A percentile compares a stretch with the other conserved stretches of the same genome.
phyloP scores from a whole-genome alignment of 1,284 basidiomycete genomes.

The Ustanciosporium gigantosporum region DNA sequence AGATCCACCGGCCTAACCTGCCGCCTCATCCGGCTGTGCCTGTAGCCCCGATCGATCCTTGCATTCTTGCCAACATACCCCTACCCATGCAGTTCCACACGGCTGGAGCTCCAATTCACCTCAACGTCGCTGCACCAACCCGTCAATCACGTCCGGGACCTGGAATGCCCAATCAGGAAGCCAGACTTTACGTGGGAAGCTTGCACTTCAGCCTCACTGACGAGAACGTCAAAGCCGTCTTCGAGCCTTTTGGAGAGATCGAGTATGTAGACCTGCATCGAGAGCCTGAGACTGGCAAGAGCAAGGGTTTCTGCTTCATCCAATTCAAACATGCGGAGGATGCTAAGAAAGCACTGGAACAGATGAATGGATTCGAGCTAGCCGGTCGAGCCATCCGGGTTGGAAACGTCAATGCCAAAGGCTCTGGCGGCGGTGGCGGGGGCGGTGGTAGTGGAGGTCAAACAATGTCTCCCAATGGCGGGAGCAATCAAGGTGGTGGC shows the following conservation, averaged over 20 bases:
- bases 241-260: slow-evolving; percentile 95
- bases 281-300: slow-evolving; percentile 84
- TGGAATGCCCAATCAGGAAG: slow-evolving; percentile 63
- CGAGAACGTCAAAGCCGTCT: slow-evolving; percentile 95
- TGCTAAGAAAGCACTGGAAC: slow-evolving; percentile 92
- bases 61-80: slow-evolving; percentile 16
- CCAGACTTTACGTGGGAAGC: slow-evolving; percentile 92
- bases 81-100: slow-evolving; percentile 37
- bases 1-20: slow-evolving; percentile 17
- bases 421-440: slow-evolving; percentile 12
- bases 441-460: no score
- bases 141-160: slow-evolving; percentile 12
- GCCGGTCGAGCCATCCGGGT: slow-evolving; percentile 76
- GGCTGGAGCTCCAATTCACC: slow-evolving; percentile 33
- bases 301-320: slow-evolving; percentile 97
- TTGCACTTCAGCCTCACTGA: slow-evolving; percentile 94
- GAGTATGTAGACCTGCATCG: slow-evolving; percentile 97
- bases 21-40: slow-evolving; percentile 13
- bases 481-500: slow-evolving; percentile 15
- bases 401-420: slow-evolving; percentile 50
- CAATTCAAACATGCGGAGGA: slow-evolving; percentile 87
- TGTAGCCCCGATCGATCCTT: slow-evolving; percentile 16
- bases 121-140: slow-evolving; percentile 9
- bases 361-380: slow-evolving; percentile 97
- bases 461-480: not conserved